Base-by-base conservation (phyloP, 805 yeast species). In the Suhomyces sp. region DNA sequence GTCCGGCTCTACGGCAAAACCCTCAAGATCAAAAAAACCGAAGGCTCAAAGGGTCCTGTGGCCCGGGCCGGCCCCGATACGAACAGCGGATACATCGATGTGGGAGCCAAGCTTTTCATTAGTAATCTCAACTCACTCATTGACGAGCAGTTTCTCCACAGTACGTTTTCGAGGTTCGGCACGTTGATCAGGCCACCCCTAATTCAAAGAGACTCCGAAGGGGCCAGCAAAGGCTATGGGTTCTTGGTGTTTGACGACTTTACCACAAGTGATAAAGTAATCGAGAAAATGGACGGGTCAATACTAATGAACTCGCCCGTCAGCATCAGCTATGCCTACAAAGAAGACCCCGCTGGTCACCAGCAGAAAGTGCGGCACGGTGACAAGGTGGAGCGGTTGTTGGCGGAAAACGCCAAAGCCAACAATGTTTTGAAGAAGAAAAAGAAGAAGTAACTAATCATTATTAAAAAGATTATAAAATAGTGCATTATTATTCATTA, bases 151-250 rank as follows among this genome's bases (percentile, higher is more conserved):
- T 76, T 77, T 44, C 71, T 90, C 48, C 60, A 60, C 5, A 81
- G 79, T 9, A 81, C 90, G 1, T 86, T 92, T 61, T 70, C 80
- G 4, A 78, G 79, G 52, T 89, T 93, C 69, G 98, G 97, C 0
- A 69, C 73, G 0, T 66, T 89, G 13, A 67, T 77, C 4, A 71
- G 71, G 40, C 71, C 77, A 0, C 87, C 90, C 1, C 65, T 68
- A 38, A 71, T 88, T 1, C 71, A 73, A 19, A 65, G 86, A 26
- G 85, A 82, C 53, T 44, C 48, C 6, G 77, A 71, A 1, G 82
- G 84, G 0, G 72, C 66, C 19, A 78, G 85, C 1, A 81, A 77
- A 58, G 88, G 90, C 4, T 81, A 76, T 62, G 97, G 87, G 0
- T 85, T 86, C 60, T 67, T 92, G 1, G 78, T 82, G 41, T 90